Evolutionary conservation across 495 filamentous ascomycete species (phyloP).

Genomic region (Neurospora sp.): DNA sequence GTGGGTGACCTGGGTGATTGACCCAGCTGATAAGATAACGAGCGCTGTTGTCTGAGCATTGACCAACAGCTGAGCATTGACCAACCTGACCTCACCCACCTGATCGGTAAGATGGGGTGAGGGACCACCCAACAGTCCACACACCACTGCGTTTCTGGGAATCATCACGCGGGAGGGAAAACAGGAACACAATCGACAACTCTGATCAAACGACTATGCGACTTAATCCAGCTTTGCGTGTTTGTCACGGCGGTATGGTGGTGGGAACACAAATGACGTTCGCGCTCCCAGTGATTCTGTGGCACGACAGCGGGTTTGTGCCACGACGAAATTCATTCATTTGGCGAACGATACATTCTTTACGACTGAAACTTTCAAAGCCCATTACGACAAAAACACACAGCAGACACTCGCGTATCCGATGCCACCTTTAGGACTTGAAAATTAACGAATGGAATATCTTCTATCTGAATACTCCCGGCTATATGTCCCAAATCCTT

Average conservation of each 20-base stretch:
- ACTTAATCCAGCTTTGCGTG: background rate
- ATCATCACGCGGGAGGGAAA: background rate
- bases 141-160: background rate
- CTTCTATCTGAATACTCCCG: background rate
- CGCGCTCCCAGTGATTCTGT: background rate
- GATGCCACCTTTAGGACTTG: background rate
- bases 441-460: no score
- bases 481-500: no score
- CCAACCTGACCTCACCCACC: background rate
- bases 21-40: background rate
- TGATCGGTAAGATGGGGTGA: background rate
- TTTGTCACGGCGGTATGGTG: background rate
- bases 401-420: background rate
- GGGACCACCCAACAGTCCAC: background rate
- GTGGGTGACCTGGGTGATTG: background rate
- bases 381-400: no score
- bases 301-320: background rate
- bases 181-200: background rate
- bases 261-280: background rate
- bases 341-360: background rate
- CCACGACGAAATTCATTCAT: background rate
- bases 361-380: background rate
- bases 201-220: background rate
- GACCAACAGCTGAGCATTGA: background rate
- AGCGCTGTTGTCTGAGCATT: background rate